Percentiles rank a stretch among this genome's conserved stretches.
phyloP scores from a whole-genome alignment of 208 protist genomes.

The Acanthamoeba rhysodes region DNA sequence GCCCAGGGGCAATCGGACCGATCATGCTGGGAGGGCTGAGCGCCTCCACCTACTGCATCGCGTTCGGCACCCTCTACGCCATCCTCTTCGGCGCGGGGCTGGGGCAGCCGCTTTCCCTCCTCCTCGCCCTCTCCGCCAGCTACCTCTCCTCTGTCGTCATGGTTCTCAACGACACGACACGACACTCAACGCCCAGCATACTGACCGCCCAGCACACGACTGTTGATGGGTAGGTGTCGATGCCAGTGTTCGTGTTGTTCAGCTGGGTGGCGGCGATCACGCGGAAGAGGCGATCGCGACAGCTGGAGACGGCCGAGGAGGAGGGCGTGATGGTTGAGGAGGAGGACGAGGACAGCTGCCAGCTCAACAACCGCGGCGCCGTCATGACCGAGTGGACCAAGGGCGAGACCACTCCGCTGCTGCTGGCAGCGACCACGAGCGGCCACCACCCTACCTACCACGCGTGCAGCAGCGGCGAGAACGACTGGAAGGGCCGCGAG shows the following conservation, averaged over 20 bases:
- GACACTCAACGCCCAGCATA: too few relatives aligned
- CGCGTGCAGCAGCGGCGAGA: background rate
- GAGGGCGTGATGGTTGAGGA: conserved; percentile 39
- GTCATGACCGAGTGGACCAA: background rate
- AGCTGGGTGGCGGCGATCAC: background rate
- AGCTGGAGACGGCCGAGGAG: background rate
- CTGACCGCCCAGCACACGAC: too few relatives aligned
- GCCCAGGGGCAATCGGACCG: background rate
- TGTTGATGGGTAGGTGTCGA: too few relatives aligned
- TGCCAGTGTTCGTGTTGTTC: background rate
- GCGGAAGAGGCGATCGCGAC: background rate
- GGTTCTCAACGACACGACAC: background rate
- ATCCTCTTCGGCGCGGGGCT: background rate
- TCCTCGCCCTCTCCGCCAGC: background rate
- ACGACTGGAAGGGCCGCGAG: background rate
- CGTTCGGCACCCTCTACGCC: background rate
- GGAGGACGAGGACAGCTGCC: background rate
- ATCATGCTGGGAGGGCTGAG: background rate
- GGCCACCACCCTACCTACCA: background rate
- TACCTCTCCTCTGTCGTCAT: background rate
- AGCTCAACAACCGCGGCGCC: background rate
- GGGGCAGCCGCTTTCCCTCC: background rate
- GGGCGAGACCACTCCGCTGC: background rate
- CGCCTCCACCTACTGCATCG: background rate
- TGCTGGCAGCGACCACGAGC: background rate